These are phyloP conservation scores for Paramecium primaurelia DNA, from an alignment of 73 alveolate genomes.

Conservation along the genomic window DNA sequence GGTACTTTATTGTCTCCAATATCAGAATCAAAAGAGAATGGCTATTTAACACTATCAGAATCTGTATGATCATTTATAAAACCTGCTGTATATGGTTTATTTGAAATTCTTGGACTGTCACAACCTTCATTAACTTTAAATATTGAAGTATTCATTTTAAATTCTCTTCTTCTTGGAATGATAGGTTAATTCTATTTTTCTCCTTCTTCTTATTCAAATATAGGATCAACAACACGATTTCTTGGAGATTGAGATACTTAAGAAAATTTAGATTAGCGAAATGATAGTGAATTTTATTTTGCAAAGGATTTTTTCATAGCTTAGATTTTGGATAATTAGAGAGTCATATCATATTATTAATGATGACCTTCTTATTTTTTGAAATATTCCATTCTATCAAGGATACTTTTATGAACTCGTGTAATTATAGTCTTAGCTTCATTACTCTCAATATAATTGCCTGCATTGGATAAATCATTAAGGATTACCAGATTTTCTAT, in stretches of 20 bases:
- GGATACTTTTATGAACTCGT: neutral
- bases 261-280: neutral
- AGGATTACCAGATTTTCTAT: conserved; percentile 16
- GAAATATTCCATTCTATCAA: neutral
- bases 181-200: neutral
- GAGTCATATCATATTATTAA: neutral
- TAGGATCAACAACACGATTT: neutral
- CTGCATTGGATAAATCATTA: conserved; percentile 23
- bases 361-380: neutral
- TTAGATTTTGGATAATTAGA: neutral
- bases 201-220: neutral
- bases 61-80: conserved; percentile 5
- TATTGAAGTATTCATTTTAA: conserved; percentile 16
- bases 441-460: neutral
- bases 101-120: neutral
- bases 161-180: neutral
- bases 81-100: neutral
- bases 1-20: neutral
- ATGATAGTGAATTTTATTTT: neutral
- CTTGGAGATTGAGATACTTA: conserved; percentile 6
- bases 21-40: neutral
- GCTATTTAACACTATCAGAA: neutral
- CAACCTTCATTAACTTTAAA: conserved; percentile 37
- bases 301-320: conserved; percentile 19
- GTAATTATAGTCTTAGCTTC: conserved; percentile 4